These are phyloP conservation scores for Fistulinella prunicolor DNA, from an alignment of 768 basidiomycete species.

Conservation along the genomic window DNA sequence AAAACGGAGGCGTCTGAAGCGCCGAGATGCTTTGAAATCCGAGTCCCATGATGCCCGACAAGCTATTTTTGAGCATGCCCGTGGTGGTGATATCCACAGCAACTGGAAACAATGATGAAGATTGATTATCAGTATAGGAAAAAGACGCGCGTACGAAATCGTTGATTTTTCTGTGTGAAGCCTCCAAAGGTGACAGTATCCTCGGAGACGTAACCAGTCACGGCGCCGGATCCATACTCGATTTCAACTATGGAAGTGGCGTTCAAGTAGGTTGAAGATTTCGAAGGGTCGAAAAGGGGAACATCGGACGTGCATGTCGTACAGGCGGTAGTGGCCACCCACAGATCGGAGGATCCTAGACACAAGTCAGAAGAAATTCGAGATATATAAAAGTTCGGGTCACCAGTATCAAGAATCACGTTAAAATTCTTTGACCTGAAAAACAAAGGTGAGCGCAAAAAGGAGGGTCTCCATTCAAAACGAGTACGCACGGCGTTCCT, in stretches of 20 bases:
- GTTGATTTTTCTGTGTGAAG: constrained; percentile 54
- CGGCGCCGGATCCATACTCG: constrained; percentile 68
- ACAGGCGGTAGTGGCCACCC: constrained; percentile 63
- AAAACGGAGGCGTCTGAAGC: constrained; percentile 56
- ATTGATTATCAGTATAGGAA: too few relatives aligned
- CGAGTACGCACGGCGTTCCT: constrained; percentile 56
- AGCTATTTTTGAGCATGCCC: constrained; percentile 5
- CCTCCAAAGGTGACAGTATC: constrained; percentile 67
- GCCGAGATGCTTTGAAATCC: constrained; percentile 59
- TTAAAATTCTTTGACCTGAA: constrained; percentile 63
- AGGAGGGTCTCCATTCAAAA: background rate
- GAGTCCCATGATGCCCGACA: constrained; percentile 72
- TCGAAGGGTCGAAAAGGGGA: constrained; percentile 41
- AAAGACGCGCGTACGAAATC: constrained; percentile 41
- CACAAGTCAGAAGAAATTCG: background rate
- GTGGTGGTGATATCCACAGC: constrained; percentile 48
- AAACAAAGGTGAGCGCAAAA: background rate
- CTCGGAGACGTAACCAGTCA: constrained; percentile 46
- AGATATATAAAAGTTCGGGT: background rate
- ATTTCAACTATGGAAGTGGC: constrained; percentile 34
- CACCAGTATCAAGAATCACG: constrained; percentile 82
- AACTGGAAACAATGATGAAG: constrained; percentile 37
- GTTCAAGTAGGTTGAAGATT: constrained; percentile 38
- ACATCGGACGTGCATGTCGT: constrained; percentile 35
- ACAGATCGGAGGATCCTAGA: constrained; percentile 66